Evolutionary conservation across 1,139 yeast genomes (phyloP).

Genomic region (Protomyces gravidus): DNA sequence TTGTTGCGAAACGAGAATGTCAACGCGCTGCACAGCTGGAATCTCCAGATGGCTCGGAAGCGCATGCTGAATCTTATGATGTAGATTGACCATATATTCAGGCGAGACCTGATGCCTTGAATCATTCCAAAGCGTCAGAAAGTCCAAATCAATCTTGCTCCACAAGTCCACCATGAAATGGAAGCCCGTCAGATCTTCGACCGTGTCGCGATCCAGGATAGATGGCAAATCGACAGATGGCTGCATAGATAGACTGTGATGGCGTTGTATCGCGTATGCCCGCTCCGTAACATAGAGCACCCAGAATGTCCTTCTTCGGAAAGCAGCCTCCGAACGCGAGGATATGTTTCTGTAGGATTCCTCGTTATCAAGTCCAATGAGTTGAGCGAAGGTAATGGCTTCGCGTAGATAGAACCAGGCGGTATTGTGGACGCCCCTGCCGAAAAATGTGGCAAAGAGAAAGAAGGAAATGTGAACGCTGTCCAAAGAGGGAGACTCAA

Average conservation of each 20-base stretch:
- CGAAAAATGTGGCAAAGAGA: slow-evolving; percentile 33
- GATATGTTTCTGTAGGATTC: slow-evolving; percentile 28
- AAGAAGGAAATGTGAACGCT: slow-evolving; percentile 34
- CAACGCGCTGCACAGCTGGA: slow-evolving; percentile 22
- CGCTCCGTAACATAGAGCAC: slow-evolving; percentile 23
- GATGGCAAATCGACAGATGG: slow-evolving; percentile 22
- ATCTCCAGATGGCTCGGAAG: slow-evolving; percentile 6
- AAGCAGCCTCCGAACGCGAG: not conserved
- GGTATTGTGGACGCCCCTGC: slow-evolving; percentile 26
- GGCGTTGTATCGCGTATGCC: slow-evolving; percentile 23
- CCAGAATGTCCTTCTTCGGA: slow-evolving; percentile 22
- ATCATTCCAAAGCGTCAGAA: slow-evolving; percentile 20
- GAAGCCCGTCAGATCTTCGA: slow-evolving; percentile 19
- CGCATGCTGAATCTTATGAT: slow-evolving; percentile 1
- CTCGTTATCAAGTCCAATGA: slow-evolving; percentile 33
- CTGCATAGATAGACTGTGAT: slow-evolving; percentile 16
- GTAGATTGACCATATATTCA: slow-evolving; percentile 9
- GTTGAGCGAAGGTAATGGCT: slow-evolving; percentile 35
- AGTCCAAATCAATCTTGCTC: slow-evolving; percentile 16
- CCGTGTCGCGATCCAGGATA: not conserved
- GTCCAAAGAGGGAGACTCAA: slow-evolving; percentile 29
- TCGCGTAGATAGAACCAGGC: slow-evolving; percentile 35
- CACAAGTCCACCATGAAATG: slow-evolving; percentile 21
- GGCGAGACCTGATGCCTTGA: slow-evolving; percentile 12
- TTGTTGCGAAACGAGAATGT: slow-evolving; percentile 25